phyloP scores from a whole-genome alignment of 2,329 filamentous ascomycete species.

The Fonsecaea nubica region DNA sequence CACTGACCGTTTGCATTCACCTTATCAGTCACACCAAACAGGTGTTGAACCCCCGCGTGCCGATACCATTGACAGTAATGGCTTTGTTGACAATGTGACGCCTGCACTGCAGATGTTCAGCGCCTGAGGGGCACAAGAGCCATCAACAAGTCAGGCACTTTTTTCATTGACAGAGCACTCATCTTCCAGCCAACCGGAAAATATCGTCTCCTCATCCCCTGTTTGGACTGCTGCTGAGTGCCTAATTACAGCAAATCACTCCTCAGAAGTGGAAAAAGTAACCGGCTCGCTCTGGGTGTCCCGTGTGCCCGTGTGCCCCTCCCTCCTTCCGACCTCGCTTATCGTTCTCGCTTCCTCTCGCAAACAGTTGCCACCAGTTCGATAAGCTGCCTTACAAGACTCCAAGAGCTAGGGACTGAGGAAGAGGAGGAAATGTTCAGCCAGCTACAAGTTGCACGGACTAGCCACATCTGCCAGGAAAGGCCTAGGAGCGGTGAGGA shows the following conservation, averaged over 20 bases:
- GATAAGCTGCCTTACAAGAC: background rate
- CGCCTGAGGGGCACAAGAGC: background rate
- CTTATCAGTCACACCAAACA: slow-evolving; percentile 2
- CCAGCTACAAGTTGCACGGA: background rate
- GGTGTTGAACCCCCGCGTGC: background rate
- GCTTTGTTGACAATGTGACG: background rate
- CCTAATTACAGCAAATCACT: too few species aligned
- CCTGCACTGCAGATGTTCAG: background rate
- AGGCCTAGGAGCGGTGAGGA: background rate
- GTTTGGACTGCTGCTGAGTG: background rate
- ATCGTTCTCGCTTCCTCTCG: slow-evolving; percentile 5
- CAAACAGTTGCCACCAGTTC: background rate
- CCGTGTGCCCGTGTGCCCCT: slow-evolving; percentile 1
- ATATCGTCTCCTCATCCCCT: background rate
- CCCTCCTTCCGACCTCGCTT: background rate
- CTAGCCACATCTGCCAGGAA: background rate
- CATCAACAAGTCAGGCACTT: background rate
- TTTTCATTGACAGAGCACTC: background rate
- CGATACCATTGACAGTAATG: background rate
- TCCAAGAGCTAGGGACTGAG: background rate
- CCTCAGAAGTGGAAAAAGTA: background rate
- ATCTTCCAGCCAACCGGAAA: background rate
- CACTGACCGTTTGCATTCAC: background rate
- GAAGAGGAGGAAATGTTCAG: background rate
- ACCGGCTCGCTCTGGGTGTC: background rate